phyloP scores from a whole-genome alignment of 805 yeast genomes.

The Peterozyma xylosa region DNA sequence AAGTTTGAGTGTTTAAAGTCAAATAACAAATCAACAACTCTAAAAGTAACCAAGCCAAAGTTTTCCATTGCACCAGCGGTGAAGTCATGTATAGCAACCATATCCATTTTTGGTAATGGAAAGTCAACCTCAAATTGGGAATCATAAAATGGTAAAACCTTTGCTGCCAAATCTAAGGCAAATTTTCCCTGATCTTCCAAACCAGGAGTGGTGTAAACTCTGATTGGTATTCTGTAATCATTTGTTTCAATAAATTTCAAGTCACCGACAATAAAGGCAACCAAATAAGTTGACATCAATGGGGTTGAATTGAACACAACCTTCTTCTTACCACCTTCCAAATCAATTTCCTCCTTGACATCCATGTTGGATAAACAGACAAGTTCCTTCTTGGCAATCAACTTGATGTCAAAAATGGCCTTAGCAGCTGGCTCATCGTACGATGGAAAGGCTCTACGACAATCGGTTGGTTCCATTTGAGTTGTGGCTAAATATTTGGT shows the following conservation, averaged over 20 bases:
- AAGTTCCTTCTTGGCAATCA: slow-evolving; percentile 41
- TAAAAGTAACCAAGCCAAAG: slow-evolving; percentile 75
- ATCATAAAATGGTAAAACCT: slow-evolving; percentile 42
- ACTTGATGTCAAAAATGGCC: slow-evolving; percentile 54
- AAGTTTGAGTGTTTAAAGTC: slow-evolving; percentile 38
- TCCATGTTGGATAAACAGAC: slow-evolving; percentile 69
- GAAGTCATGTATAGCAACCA: slow-evolving; percentile 72
- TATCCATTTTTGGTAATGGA: slow-evolving; percentile 78
- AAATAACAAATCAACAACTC: slow-evolving; percentile 49
- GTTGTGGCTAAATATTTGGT: slow-evolving; percentile 55
- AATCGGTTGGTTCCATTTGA: slow-evolving; percentile 73
- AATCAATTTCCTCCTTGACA: slow-evolving; percentile 29
- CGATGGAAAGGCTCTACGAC: slow-evolving; percentile 72
- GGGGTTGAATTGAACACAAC: slow-evolving; percentile 60
- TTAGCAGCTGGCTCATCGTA: slow-evolving; percentile 68
- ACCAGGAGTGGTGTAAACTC: slow-evolving; percentile 48
- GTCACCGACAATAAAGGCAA: slow-evolving; percentile 69
- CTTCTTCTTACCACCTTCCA: slow-evolving; percentile 31
- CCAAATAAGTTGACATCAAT: slow-evolving; percentile 64
- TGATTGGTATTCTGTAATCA: slow-evolving; percentile 49
- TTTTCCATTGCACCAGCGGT: slow-evolving; percentile 90
- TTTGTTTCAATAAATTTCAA: slow-evolving; percentile 51
- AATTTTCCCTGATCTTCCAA: slow-evolving; percentile 35
- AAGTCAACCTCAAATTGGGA: slow-evolving; percentile 43
- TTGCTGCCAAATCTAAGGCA: slow-evolving; percentile 40